These are phyloP conservation scores for Blastocystis sp. DNA, from an alignment of 352 stramenopile genomes.

Conservation along the genomic window DNA sequence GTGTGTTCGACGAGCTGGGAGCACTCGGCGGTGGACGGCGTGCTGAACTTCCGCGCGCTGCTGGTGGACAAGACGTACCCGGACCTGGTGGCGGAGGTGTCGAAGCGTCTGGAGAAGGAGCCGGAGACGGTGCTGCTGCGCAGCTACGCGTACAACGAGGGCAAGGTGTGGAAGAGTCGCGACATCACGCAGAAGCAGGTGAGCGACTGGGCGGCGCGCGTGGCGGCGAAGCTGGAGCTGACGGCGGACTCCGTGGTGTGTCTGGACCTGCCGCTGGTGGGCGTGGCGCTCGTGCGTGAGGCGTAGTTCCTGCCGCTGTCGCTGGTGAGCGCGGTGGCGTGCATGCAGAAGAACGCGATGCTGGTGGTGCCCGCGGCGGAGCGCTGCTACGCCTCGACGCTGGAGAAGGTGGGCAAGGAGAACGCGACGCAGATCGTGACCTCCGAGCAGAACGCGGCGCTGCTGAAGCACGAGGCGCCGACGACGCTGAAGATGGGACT, in stretches of 20 bases:
- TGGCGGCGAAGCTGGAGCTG: slow-evolving; percentile 12
- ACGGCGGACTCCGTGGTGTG: slow-evolving; percentile 20
- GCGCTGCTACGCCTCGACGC: not conserved
- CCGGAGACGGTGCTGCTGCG: slow-evolving; percentile 21
- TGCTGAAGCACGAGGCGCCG: not conserved
- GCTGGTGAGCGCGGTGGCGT: slow-evolving; percentile 30
- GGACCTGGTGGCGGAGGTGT: slow-evolving; percentile 30
- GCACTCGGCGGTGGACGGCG: slow-evolving; percentile 11
- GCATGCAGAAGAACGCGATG: slow-evolving; percentile 32
- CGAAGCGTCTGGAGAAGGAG: slow-evolving; percentile 18
- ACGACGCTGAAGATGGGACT: slow-evolving; percentile 33
- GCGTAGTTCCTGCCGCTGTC: slow-evolving; percentile 14
- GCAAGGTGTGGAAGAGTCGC: slow-evolving; percentile 27
- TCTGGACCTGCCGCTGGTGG: slow-evolving; percentile 34
- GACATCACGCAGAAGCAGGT: slow-evolving; percentile 45
- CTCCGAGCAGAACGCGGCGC: not conserved
- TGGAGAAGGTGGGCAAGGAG: slow-evolving; percentile 1
- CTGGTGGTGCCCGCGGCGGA: slow-evolving; percentile 5
- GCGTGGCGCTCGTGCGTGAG: not conserved
- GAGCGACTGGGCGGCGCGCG: not conserved
- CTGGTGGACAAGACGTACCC: slow-evolving; percentile 34
- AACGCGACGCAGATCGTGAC: slow-evolving; percentile 25
- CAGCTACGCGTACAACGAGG: slow-evolving; percentile 39
- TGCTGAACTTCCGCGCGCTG: slow-evolving; percentile 47
- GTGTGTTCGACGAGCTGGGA: slow-evolving; percentile 40